Evolutionary conservation across 345 rosid genomes (phyloP).

Genomic region (Citrus australasica): DNA sequence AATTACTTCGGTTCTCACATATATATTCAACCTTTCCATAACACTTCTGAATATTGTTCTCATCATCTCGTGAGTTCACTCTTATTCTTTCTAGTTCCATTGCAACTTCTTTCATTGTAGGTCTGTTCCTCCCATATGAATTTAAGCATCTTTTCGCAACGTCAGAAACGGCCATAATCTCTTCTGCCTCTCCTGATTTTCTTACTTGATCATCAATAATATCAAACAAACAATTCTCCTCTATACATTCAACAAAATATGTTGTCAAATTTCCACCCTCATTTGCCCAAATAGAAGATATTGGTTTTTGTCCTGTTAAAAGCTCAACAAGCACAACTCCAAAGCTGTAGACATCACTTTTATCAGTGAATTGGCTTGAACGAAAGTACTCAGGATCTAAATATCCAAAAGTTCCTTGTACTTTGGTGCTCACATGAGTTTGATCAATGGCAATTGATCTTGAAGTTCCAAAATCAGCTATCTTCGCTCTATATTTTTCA

Average conservation of each 20-base stretch:
- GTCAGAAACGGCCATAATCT: background rate
- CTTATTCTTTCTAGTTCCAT: background rate
- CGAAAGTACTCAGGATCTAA: slow-evolving; percentile 1
- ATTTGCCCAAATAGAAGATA: background rate
- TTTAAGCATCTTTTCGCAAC: background rate
- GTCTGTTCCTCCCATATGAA: background rate
- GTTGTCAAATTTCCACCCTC: background rate
- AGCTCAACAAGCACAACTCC: slow-evolving; percentile 10
- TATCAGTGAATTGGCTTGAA: slow-evolving; percentile 2
- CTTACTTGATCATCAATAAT: background rate
- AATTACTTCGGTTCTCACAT: background rate
- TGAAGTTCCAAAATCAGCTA: slow-evolving; percentile 4
- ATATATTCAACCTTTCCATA: background rate
- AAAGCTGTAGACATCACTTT: background rate
- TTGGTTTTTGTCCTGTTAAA: background rate
- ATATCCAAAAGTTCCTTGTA: slow-evolving; percentile 3
- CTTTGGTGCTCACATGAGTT: slow-evolving; percentile 7
- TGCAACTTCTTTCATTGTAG: slow-evolving; percentile 6
- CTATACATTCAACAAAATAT: background rate
- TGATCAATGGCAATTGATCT: background rate
- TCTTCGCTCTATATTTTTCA: background rate
- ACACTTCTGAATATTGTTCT: background rate
- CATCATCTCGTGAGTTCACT: background rate
- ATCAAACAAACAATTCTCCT: background rate
- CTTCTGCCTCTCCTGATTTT: background rate